Percentiles rank a stretch among this genome's conserved stretches.
These are phyloP conservation scores for Porphyrellus cyaneotinctus DNA, from an alignment of 768 basidiomycete genomes.

Conservation along the genomic window DNA sequence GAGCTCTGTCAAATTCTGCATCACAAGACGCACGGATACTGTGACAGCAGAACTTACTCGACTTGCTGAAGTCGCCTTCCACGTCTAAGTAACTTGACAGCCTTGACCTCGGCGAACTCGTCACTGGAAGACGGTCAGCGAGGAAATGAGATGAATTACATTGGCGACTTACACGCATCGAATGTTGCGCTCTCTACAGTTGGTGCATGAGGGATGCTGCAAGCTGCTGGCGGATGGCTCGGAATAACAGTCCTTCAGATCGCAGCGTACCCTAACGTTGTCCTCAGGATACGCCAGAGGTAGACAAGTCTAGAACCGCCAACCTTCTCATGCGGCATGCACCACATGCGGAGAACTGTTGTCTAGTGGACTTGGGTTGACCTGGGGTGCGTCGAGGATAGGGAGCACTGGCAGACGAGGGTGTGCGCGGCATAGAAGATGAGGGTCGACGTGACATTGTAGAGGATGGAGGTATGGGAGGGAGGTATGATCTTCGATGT, in stretches of 20 bases:
- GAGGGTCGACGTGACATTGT: conserved; percentile 59
- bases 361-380: conserved; percentile 72
- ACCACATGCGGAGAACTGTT: conserved; percentile 92
- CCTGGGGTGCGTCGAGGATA: conserved; percentile 47
- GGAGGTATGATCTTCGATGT: conserved; percentile 16
- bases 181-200: conserved; percentile 83
- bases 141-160: background rate
- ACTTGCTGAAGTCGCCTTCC: conserved; percentile 80
- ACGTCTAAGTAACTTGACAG: conserved; percentile 77
- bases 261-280: conserved; percentile 74
- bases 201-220: conserved; percentile 63
- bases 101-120: conserved; percentile 88
- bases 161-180: conserved; percentile 83
- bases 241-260: conserved; percentile 78
- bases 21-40: background rate
- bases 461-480: conserved; percentile 4
- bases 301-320: conserved; percentile 6
- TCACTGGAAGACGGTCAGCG: conserved; percentile 50
- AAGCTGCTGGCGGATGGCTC: conserved; percentile 41
- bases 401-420: conserved; percentile 28
- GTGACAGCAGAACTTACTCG: conserved; percentile 52
- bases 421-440: conserved; percentile 30
- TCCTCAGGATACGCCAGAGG: background rate
- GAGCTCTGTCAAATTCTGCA: conserved; percentile 46
- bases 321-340: conserved; percentile 88